Evolutionary conservation across 108 stramenopile genomes (phyloP), one percentile per base, ranked within the genome.

Genomic region (Cyclotella cryptica): DNA sequence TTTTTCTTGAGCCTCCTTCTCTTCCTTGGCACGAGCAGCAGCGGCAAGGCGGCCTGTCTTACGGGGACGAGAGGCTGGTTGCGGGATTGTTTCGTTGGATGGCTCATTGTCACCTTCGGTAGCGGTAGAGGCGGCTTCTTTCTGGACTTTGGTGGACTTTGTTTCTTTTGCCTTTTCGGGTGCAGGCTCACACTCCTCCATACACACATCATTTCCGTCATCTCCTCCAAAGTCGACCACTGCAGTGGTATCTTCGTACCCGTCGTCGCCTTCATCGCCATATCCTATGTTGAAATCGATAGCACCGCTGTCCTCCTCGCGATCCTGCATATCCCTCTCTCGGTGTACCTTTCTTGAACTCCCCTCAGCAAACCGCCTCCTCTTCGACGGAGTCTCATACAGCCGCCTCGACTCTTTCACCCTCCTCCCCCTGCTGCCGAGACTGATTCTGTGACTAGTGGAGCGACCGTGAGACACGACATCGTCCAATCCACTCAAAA

Each of bases 401-500:
- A 11, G 24, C 22, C 45, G 43, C 64, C 45, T 45, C 49, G n/a
- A 1, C 49, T 19, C 19, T 46, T 43, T 47, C 12, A 45, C 45
- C n/a, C 19, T 65, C 44, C 64, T 61, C 4, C 66, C 27, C 27
- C 68, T 63, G 49, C 9, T 63, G 68, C 80, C 44, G 17, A 61
- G 39, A 51, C 46, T 72, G 54, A 28, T 24, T 27, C 78, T 66
- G 62, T 40, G 10, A 19, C 44, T 19, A 67, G 39, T 15, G 40
- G 42, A n/a, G 8, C 15, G 44, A 51, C 26, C 29, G 35, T 35
- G 26, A 3, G 52, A 24, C 52, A 41, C 49, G 9, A 66, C 44
- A 53, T 85, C 66, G 79, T 92, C 89, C 66, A 91, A 75, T 44
- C 76, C 87, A 18, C 74, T 77, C 80, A 90, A 80, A 42, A 88